Conservation (phyloP, 176 grass and related monocot genomes). For the Paspalum vaginatum region DNA sequence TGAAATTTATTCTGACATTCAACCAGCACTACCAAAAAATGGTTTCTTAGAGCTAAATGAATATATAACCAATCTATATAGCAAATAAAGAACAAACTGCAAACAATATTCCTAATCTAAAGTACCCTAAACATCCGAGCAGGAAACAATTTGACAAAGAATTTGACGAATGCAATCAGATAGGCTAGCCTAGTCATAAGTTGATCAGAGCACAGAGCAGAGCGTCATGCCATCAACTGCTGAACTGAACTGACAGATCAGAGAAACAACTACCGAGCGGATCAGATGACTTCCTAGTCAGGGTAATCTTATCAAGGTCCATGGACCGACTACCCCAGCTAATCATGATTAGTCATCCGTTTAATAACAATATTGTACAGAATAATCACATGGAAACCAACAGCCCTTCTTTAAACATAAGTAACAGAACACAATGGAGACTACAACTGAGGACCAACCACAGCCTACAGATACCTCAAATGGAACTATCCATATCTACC, state of each 20-base stretch:
- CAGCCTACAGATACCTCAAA: background rate
- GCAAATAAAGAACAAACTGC: too few species aligned
- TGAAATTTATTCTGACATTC: background rate
- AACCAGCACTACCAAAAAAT: background rate
- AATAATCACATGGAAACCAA: background rate
- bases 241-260: too few species aligned
- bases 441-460: background rate
- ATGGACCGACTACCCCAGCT: too few species aligned
- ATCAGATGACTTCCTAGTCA: too few species aligned
- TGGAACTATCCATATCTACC: background rate
- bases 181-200: too few species aligned
- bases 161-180: too few species aligned
- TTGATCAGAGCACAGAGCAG: too few species aligned
- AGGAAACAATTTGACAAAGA: background rate
- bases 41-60: background rate
- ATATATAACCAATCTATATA: too few species aligned
- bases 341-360: too few species aligned
- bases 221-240: too few species aligned
- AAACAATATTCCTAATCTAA: background rate
- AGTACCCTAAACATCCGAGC: background rate
- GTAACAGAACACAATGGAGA: background rate
- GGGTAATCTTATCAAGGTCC: too few species aligned
- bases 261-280: too few species aligned
- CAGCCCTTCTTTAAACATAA: background rate
- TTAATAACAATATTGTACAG: background rate